Conservation (phyloP, 1,139 yeast genomes). For the Pichia sp. region DNA sequence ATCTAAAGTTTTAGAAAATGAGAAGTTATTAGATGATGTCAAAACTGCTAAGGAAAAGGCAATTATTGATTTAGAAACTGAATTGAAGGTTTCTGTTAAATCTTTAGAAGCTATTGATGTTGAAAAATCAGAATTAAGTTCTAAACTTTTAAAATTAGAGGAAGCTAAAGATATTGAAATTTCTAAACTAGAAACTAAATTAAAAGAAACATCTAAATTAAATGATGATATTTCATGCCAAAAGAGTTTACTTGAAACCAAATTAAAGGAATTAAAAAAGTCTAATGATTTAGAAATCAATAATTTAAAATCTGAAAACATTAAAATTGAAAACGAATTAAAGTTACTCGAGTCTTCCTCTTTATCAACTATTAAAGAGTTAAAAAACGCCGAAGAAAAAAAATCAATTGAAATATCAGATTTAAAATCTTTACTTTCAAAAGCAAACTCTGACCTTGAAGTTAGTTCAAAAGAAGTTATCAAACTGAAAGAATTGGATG, state of each 20-base stretch:
- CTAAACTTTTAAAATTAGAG: background rate
- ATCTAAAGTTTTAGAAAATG: background rate
- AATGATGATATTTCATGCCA: background rate
- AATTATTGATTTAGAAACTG: background rate
- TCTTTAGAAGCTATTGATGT: background rate
- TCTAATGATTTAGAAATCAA: background rate
- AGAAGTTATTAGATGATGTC: background rate
- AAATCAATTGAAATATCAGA: background rate
- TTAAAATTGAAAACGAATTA: background rate
- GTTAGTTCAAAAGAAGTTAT: background rate
- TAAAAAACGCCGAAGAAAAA: background rate
- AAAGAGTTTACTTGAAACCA: background rate
- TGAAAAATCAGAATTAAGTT: background rate
- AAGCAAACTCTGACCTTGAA: background rate
- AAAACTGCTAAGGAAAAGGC: constrained; percentile 5
- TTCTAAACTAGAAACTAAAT: background rate
- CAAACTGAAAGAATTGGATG: background rate
- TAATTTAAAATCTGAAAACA: background rate
- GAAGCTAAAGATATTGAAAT: background rate
- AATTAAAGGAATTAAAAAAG: background rate
- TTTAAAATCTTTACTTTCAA: background rate
- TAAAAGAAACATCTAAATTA: background rate
- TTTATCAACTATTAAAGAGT: background rate
- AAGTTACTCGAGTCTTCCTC: background rate
- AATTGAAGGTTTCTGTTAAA: background rate